Evolutionary conservation across 2,329 filamentous ascomycete species (phyloP), one percentile per base, ranked within the genome.

Genomic region (Penicillium psychrosexuale): DNA sequence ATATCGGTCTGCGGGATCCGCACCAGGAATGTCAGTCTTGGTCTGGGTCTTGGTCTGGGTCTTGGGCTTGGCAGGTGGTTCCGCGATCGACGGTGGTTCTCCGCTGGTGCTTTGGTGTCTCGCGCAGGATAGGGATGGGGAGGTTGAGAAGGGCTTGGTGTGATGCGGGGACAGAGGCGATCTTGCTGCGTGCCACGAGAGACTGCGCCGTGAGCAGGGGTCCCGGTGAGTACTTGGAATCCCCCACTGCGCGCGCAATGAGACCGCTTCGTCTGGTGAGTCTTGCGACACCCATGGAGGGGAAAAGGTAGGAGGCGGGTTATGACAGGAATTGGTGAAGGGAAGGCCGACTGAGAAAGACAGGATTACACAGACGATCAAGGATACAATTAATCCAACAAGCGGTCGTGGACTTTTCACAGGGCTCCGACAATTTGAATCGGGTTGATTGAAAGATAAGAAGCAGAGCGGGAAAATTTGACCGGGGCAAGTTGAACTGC

Each of bases 1-100:
- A 66, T 86, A 86, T 57, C 78, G 75, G 73, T 87, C 84, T 78
- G 79, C 55, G 38, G 42, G 55, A 17, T 48, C 24, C 44, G 53
- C 42, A 22, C 24, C 15, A 31, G 49, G 24, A 15, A 27, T 49
- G 58, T 66, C 57, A 64, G 65, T 59, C 42, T 57, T 28, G 13
- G 47, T 42, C 42, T n/a, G n/a, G n/a, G n/a, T n/a, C n/a, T n/a
- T n/a, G n/a, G n/a, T n/a, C n/a, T 57, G 36, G 13, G 38, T 42
- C 28, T 56, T 49, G 44, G 38, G 15, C 4, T 43, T 43, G 19
- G 31, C 8, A n/a, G 11, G 8, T 36, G 31, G 37, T n/a, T 50
- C 6, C 12, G n/a, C 5, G 36, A 24, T 49, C 1, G 24, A 22
- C 13, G 19, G 36, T 15, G 38, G 42, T 34, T 34, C 42, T 40